Base-by-base conservation (phyloP, 2,329 filamentous ascomycete genomes). In the Ceratocystis albifundus region DNA sequence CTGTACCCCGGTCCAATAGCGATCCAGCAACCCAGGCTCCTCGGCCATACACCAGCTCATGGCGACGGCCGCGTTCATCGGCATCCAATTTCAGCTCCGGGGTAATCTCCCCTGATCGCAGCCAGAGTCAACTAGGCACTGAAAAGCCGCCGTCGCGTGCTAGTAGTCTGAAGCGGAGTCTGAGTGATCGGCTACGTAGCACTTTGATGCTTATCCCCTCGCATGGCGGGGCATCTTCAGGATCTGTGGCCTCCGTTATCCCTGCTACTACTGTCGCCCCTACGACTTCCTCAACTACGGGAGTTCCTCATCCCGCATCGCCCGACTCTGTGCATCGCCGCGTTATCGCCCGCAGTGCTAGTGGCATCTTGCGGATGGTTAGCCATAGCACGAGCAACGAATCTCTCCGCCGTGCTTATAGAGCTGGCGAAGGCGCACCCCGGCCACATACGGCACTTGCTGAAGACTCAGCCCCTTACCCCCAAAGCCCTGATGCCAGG, bases 121-220 rank as follows among this genome's bases (percentile, higher is more conserved):
- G 59, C 59, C 59, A 46, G 25, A 62, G 61, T 59, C 65, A 57
- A 32, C 10, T 57, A 5, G 61, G 61, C n/a, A 55, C 30, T 50
- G 45, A 61, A 25, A 63, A 65, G 45, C 63, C 66, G 12, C 63
- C 57, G 3, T 68, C 66, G 17, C 66, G 66, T 65, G 79, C 82
- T 67, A 80, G 81, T 67, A 78, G 81, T 44, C 79, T 80, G 0
- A 69, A 70, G 7, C 74, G 79, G 65, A 82, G 78, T 67, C 72
- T 86, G 15, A 83, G 80, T 69, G 74, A 77, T 44, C 80, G 78
- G 41, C 74, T 85, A 75, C 83, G 81, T 74, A 76, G 78, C 45
- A 86, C 84, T 0, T 85, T 87, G 75, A 79, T 84, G 12, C 84
- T 86, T 32, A 71, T 86, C 61, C 84, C 84, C 0, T 70, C 78